Conservation (phyloP, 306 rosid species). For the Corylus heterophylla region DNA sequence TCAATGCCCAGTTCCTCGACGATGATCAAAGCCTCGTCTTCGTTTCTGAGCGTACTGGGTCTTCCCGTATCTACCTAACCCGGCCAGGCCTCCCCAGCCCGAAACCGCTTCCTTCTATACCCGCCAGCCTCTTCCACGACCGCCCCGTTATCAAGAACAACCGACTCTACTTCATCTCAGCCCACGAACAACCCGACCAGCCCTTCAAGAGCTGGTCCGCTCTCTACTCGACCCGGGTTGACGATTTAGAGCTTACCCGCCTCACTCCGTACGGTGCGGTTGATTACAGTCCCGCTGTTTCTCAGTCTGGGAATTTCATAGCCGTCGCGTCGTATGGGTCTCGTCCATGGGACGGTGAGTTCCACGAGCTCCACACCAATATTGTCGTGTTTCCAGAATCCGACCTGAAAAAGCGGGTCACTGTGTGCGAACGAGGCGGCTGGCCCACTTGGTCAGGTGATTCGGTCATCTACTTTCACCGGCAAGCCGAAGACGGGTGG, state of each 20-base stretch:
- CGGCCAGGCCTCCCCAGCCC: constrained; percentile 36
- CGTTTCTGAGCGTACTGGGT: constrained; percentile 67
- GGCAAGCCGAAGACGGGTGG: constrained; percentile 71
- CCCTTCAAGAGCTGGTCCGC: constrained; percentile 58
- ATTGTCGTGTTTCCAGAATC: constrained; percentile 53
- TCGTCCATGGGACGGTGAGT: constrained; percentile 64
- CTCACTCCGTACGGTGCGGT: constrained; percentile 55
- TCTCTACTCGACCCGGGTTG: constrained; percentile 43
- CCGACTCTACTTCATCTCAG: constrained; percentile 64
- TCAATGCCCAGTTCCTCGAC: constrained; percentile 66
- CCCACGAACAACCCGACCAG: constrained; percentile 47
- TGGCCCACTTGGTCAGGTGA: constrained; percentile 93
- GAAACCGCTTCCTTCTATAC: constrained; percentile 26
- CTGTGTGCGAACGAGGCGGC: constrained; percentile 59
- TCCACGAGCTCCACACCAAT: constrained; percentile 57
- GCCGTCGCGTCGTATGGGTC: constrained; percentile 83
- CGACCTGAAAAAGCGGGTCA: constrained; percentile 33
- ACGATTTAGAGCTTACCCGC: constrained; percentile 24
- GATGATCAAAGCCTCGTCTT: constrained; percentile 42
- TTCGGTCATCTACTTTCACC: constrained; percentile 61
- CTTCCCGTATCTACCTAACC: constrained; percentile 45
- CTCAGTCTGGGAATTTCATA: constrained; percentile 52
- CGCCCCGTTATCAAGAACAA: constrained; percentile 52
- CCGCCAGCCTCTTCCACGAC: constrained; percentile 58
- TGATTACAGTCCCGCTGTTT: constrained; percentile 75